Evolutionary conservation across 345 rosid species (phyloP), one percentile per base, ranked within the genome.

Genomic region (Arabidopsis arenosa): DNA sequence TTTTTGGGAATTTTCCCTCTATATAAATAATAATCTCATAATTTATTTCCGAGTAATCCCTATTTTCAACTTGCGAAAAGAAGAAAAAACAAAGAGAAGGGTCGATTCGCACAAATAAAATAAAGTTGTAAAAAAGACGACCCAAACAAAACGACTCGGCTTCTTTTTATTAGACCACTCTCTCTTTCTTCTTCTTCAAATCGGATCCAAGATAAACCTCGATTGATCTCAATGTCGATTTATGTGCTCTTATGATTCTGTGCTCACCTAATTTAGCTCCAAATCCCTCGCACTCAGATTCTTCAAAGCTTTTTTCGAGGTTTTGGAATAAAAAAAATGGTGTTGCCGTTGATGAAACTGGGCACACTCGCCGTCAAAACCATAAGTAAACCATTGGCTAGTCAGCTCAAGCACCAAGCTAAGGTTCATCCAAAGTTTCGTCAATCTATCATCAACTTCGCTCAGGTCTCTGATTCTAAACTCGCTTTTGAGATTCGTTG

Each of bases 351-450:
- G 26, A 18, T 90, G 75, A 92, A 92, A 76, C 85, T 92, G 3
- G 97, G 96, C 32, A 88, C 96, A 6, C 85, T 92, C 23, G 79
- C 58, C 18, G 79, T 92, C 36, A 92, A 83, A 80, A 88, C 96
- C 17, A 66, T 90, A 17, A 90, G 94, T 82, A 92, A 90, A 32
- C 97, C 97, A 0, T 35, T 90, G 21, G 97, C 97, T 0, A 72
- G 59, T 58, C 87, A 81, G 84, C 90, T 92, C 74, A 92, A 92
- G 81, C 88, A 90, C 33, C 96, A 88, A 62, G 94, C 96, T 11
- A 83, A 87, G n/a, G 54, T 70, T n/a, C 89, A 90, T 78, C 96
- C 96, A 8, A 80, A 82, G 74, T 92, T 92, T 72, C 97, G 97
- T 9, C 81, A 86, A 57, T 72, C 76, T 62, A 92, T 95, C 68